Base-by-base conservation (phyloP, 306 rosid genomes). In the Casuarina cunninghamiana region DNA sequence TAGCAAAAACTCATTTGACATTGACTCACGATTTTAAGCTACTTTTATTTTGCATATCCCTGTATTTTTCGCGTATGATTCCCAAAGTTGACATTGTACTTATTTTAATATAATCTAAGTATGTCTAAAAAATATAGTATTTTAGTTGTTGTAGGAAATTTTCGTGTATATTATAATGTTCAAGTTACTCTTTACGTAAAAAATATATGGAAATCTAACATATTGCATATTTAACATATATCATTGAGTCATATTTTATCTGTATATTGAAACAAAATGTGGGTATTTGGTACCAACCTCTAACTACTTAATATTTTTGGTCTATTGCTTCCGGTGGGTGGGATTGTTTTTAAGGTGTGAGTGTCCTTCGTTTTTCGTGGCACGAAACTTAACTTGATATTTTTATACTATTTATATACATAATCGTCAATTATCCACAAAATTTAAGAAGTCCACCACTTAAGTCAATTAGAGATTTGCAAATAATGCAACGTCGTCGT, bases 41-140 rank as follows among this genome's bases (percentile, higher is more conserved):
- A 5, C 7, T 41, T 7, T 39, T 39, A 2, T 39, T 7, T 15
- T 2, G 1, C 4, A 32, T 35, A 26, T 58, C 39, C 65, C 39
- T 58, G 3, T 9, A 3, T 16, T 15, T 60, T 65, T 39, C 48
- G 2, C 39, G n/a, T 17, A n/a, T 10, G 35, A 41, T 66, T 43
- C 11, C 50, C 49, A 66, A 17, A 66, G 71, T 41, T 66, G 71
- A 39, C 71, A 66, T 66, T 66, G 46, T 66, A 66, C 46, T 16
- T 10, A 21, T 58, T 11, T 19, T 11, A 11, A 17, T 41, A 41
- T 38, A 38, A 17, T 55, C 19, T 48, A 53, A 45, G 49, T 45
- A 45, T 45, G 49, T 45, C 49, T 45, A 2, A 45, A 1, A 45
- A 45, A 45, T 45, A 5, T 45, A 45, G 32, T 26, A 26, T 26